Evolutionary conservation across 2,329 filamentous ascomycete species (phyloP).

Genomic region (Ophiostoma novo-ulmi): DNA sequence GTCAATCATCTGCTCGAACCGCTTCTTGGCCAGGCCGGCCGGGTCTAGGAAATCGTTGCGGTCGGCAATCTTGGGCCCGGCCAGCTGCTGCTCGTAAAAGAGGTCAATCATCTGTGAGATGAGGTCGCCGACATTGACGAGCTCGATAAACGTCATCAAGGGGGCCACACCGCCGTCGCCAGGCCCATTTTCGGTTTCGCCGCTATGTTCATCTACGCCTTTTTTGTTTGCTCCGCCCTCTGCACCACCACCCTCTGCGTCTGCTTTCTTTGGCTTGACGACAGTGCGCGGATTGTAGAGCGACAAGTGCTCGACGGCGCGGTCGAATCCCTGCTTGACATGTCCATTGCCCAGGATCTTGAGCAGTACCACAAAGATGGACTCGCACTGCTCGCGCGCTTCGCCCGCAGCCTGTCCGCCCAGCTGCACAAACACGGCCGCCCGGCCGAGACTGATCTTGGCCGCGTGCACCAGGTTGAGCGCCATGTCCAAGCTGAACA

Average conservation of each 20-base stretch:
- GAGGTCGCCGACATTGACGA: constrained; percentile 95
- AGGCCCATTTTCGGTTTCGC: not conserved
- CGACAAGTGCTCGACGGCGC: constrained; percentile 83
- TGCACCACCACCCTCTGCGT: not conserved
- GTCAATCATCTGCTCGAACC: constrained; percentile 97
- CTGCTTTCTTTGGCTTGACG: constrained; percentile 63
- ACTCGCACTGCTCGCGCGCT: constrained; percentile 80
- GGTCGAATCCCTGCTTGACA: constrained; percentile 88
- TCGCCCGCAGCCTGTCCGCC: constrained; percentile 76
- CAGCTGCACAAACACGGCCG: constrained; percentile 73
- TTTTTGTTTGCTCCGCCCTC: not conserved
- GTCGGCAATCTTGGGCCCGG: constrained; percentile 75
- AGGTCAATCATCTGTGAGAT: constrained; percentile 99
- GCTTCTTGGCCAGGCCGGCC: constrained; percentile 91
- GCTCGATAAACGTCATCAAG: constrained; percentile 89
- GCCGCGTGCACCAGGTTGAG: constrained; percentile 82
- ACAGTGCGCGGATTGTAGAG: constrained; percentile 86
- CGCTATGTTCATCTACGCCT: not conserved
- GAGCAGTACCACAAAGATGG: constrained; percentile 79
- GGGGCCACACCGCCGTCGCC: constrained; percentile 64
- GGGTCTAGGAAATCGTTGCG: constrained; percentile 92
- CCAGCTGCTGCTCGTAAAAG: constrained; percentile 94
- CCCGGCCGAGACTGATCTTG: constrained; percentile 80
- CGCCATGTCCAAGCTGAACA: constrained; percentile 95
- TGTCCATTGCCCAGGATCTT: constrained; percentile 80